These are phyloP conservation scores for Boletus pseudo-olivaceus DNA, from an alignment of 768 basidiomycete species.

Conservation along the genomic window DNA sequence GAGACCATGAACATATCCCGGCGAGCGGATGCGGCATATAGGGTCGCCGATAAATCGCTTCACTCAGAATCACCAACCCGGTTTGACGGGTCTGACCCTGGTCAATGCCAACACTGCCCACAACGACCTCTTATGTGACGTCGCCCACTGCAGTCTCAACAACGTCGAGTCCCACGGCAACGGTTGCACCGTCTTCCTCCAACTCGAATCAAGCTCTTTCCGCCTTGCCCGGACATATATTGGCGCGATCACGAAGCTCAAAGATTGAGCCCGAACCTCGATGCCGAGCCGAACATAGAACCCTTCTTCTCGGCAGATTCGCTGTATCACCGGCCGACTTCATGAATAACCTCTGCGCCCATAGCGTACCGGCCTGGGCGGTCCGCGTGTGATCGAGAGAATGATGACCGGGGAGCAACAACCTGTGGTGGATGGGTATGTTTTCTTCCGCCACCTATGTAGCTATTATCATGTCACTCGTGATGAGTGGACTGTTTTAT, in stretches of 20 bases:
- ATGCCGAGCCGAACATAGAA: too few species aligned
- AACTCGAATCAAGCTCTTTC: not conserved
- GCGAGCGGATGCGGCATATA: too few species aligned
- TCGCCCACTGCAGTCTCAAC: slow-evolving; percentile 1
- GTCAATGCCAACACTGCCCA: too few species aligned
- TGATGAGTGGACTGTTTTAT: too few species aligned
- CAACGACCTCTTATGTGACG: not conserved
- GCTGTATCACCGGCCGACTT: slow-evolving; percentile 10
- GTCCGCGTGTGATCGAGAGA: slow-evolving; percentile 18
- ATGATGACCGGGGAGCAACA: not conserved
- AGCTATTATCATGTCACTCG: too few species aligned
- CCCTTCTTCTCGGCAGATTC: slow-evolving; percentile 1
- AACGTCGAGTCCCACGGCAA: not conserved
- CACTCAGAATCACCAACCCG: too few species aligned
- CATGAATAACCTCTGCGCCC: slow-evolving; percentile 11
- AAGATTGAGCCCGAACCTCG: not conserved
- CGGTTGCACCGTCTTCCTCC: not conserved
- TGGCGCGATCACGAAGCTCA: slow-evolving; percentile 4
- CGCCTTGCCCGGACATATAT: not conserved
- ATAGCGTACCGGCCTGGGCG: slow-evolving; percentile 14
- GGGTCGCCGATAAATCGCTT: too few species aligned
- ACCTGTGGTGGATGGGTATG: too few species aligned
- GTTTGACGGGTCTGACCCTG: too few species aligned
- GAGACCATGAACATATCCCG: not conserved
- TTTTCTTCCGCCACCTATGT: too few species aligned